Conservation (phyloP, 2,329 filamentous ascomycete genomes). For the Aspergillus caelatus region DNA sequence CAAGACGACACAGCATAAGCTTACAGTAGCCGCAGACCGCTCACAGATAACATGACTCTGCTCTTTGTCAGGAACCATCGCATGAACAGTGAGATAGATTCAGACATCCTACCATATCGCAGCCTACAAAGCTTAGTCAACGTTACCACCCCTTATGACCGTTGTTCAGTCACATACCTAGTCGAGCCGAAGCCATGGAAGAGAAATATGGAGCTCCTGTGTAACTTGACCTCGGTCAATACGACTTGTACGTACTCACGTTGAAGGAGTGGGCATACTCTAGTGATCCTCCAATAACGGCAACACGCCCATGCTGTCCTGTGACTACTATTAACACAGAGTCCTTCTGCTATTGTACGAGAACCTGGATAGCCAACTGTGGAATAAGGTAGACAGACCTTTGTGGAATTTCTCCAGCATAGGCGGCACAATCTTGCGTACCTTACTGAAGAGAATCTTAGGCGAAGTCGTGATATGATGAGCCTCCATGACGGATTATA, state of each 20-base stretch:
- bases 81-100: background rate
- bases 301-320: constrained; percentile 91
- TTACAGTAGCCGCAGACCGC: constrained; percentile 70
- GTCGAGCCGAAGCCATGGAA: constrained; percentile 88
- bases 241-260: background rate
- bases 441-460: constrained; percentile 75
- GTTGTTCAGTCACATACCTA: constrained; percentile 56
- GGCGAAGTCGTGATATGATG: constrained; percentile 66
- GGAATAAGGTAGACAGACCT: constrained; percentile 56
- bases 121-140: constrained; percentile 40
- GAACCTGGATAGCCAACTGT: background rate
- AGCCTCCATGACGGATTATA: constrained; percentile 31
- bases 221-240: constrained; percentile 56
- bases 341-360: background rate
- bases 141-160: background rate
- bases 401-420: constrained; percentile 97
- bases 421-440: constrained; percentile 87
- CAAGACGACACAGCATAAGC: constrained; percentile 9
- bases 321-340: constrained; percentile 10
- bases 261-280: constrained; percentile 54
- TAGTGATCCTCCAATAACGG: constrained; percentile 90
- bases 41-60: constrained; percentile 90
- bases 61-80: constrained; percentile 19
- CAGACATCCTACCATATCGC: constrained; percentile 73
- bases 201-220: constrained; percentile 98